Conservation (phyloP, 306 rosid species). For the Oemleria cerasiformis region DNA sequence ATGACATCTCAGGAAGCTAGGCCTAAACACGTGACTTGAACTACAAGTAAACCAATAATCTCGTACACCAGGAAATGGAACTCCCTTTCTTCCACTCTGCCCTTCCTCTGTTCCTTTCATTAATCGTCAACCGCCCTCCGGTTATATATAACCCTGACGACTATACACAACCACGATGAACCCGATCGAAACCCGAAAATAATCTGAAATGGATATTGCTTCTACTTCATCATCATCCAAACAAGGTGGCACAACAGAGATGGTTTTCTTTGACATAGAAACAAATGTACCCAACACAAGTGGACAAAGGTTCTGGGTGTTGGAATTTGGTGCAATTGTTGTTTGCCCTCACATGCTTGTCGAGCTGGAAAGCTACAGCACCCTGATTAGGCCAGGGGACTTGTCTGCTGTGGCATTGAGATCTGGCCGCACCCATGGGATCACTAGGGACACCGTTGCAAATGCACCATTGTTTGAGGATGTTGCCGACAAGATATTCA, state of each 20-base stretch:
- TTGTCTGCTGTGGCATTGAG: slow-evolving; percentile 49
- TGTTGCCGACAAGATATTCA: slow-evolving; percentile 75
- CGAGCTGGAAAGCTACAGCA: slow-evolving; percentile 75
- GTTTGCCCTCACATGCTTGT: slow-evolving; percentile 61
- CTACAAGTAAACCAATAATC: slow-evolving; percentile 63
- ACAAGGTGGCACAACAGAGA: slow-evolving; percentile 42
- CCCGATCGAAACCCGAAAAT: slow-evolving; percentile 5
- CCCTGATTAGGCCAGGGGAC: slow-evolving; percentile 67
- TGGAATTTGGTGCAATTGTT: slow-evolving; percentile 92
- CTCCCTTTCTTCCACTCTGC: slow-evolving; percentile 33
- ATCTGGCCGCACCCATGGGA: slow-evolving; percentile 72
- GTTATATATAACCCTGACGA: slow-evolving; percentile 10
- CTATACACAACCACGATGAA: slow-evolving; percentile 4
- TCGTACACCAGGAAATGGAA: slow-evolving; percentile 28
- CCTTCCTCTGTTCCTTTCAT: slow-evolving; percentile 19
- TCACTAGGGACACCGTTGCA: slow-evolving; percentile 57
- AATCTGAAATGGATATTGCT: slow-evolving; percentile 36
- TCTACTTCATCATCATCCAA: slow-evolving; percentile 35
- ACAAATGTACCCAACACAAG: slow-evolving; percentile 73
- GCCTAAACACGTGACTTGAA: slow-evolving; percentile 47
- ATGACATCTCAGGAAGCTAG: slow-evolving; percentile 52
- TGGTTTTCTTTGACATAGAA: slow-evolving; percentile 93
- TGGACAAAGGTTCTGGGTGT: slow-evolving; percentile 64
- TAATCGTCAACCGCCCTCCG: neutral
- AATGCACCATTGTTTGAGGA: slow-evolving; percentile 75